Percentiles rank a stretch among this genome's conserved stretches.
Conservation (phyloP, 495 filamentous ascomycete species). For the Geopyxis carbonaria region DNA sequence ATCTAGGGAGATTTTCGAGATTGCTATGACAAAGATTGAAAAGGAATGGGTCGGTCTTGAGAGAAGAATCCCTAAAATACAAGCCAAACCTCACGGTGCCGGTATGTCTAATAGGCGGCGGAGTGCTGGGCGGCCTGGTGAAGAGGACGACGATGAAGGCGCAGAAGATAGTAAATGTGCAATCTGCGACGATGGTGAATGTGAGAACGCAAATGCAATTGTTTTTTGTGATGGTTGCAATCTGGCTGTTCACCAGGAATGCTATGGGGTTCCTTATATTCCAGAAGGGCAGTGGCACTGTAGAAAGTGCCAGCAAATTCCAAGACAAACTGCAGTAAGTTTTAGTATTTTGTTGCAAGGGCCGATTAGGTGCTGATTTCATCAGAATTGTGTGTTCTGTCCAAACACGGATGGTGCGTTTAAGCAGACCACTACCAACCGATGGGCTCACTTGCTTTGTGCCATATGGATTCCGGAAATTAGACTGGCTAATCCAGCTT, state of each 20-base stretch:
- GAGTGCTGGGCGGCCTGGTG: slow-evolving; percentile 66
- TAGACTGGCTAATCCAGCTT: slow-evolving; percentile 81
- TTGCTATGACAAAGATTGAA: slow-evolving; percentile 95
- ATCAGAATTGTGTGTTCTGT: slow-evolving; percentile 85
- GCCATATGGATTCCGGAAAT: slow-evolving; percentile 98
- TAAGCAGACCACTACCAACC: slow-evolving; percentile 87
- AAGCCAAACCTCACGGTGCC: slow-evolving; percentile 87
- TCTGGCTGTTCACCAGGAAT: slow-evolving; percentile 94
- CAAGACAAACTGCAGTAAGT: slow-evolving; percentile 66
- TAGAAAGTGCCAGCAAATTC: slow-evolving; percentile 89
- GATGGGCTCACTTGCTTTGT: slow-evolving; percentile 93
- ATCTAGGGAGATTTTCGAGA: slow-evolving; percentile 84
- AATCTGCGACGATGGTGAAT: slow-evolving; percentile 95
- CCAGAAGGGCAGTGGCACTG: slow-evolving; percentile 98
- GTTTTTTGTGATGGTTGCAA: slow-evolving; percentile 99
- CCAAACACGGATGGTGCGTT: slow-evolving; percentile 95
- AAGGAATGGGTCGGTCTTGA: slow-evolving; percentile 96
- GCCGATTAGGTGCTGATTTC: slow-evolving; percentile 1
- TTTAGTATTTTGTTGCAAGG: slow-evolving; percentile 7
- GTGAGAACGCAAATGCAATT: slow-evolving; percentile 98
- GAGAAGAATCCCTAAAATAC: slow-evolving; percentile 87
- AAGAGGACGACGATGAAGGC: slow-evolving; percentile 87
- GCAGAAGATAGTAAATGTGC: slow-evolving; percentile 96
- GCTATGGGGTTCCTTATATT: slow-evolving; percentile 97
- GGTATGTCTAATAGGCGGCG: slow-evolving; percentile 11